A percentile compares a stretch with the other conserved stretches of the same genome.
These are phyloP conservation scores for Curvularia lunata DNA, from an alignment of 2,329 filamentous ascomycete species.

Conservation along the genomic window DNA sequence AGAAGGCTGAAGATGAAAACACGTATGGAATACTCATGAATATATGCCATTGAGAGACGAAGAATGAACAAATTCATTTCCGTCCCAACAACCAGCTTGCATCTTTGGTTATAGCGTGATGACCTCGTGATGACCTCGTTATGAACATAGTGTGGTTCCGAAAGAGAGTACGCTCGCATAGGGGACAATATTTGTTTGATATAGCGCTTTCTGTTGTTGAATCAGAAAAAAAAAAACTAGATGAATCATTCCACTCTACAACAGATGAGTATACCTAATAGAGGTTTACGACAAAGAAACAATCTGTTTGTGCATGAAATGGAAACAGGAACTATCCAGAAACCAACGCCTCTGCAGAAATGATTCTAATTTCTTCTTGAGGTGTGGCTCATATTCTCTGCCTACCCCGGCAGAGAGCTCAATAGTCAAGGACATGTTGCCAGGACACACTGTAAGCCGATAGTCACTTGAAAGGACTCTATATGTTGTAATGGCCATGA, in stretches of 20 bases:
- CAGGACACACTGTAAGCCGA: not conserved
- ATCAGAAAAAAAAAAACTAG: too few relatives aligned
- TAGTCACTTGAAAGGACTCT: not conserved
- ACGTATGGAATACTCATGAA: constrained; percentile 16
- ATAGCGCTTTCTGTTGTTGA: not conserved
- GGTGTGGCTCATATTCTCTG: too few relatives aligned
- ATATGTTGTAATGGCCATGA: not conserved
- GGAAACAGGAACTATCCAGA: too few relatives aligned
- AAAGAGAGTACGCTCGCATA: not conserved
- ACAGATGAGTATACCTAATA: too few relatives aligned
- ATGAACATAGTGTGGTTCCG: not conserved
- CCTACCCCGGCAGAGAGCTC: too few relatives aligned
- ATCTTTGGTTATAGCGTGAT: not conserved
- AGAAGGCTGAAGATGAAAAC: constrained; percentile 19
- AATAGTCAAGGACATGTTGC: not conserved
- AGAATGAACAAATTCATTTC: constrained; percentile 8
- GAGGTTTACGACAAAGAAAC: too few relatives aligned
- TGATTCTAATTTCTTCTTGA: not conserved
- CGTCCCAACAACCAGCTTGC: not conserved
- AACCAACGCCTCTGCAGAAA: not conserved
- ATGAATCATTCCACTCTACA: too few relatives aligned
- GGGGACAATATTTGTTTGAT: not conserved
- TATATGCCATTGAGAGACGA: constrained; percentile 11
- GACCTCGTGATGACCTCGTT: not conserved
- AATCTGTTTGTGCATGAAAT: too few relatives aligned